Evolutionary conservation across 2,329 filamentous ascomycete genomes (phyloP), one percentile per base, ranked within the genome.

Genomic region (Seiridium unicorne): DNA sequence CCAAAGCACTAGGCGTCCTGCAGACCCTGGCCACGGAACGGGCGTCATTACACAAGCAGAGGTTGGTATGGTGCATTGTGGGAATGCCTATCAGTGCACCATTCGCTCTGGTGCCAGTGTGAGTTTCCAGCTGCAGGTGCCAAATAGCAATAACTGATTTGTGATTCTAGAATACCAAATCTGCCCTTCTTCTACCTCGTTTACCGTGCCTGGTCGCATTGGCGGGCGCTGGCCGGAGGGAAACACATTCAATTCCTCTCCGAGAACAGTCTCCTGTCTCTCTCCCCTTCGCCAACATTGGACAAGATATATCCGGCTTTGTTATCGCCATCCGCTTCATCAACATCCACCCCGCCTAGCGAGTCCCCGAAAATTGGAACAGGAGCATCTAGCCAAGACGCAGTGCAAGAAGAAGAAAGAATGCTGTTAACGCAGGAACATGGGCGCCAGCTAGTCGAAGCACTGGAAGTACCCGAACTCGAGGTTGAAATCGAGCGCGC

Each of bases 181-280:
- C 81, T 99, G 10, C 95, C 95, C 18, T 98, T 98, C 81, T 98
- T 98, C 80, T 99, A 98, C 74, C 84, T 98, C 46, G 86, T 86
- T 18, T 99, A 96, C 78, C 86, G 95, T 64, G 90, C 92, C 34
- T 98, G 91, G 89, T 96, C 91, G 26, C 92, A 97, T 75, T 96
- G 91, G 87, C 86, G 89, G 78, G 95, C 95, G 57, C 79, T 96
- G 58, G 85, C 87, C 44, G 95, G 95, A 58, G 93, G 92, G 26
- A 90, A 87, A 69, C 91, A 98, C 72, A 79, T 98, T 40, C 86
- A 94, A 65, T 95, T 92, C 74, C 84, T 99, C 10, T 75, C 94
- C 46, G 78, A 90, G 60, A 88, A 93, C 65, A 86, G 89, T 53
- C 83, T 95, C 35, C 79, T 96, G 44, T 81, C 80, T 2, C 79